phyloP scores from a whole-genome alignment of 192 early-diverging fungal species.

The Umbelopsis sp. region DNA sequence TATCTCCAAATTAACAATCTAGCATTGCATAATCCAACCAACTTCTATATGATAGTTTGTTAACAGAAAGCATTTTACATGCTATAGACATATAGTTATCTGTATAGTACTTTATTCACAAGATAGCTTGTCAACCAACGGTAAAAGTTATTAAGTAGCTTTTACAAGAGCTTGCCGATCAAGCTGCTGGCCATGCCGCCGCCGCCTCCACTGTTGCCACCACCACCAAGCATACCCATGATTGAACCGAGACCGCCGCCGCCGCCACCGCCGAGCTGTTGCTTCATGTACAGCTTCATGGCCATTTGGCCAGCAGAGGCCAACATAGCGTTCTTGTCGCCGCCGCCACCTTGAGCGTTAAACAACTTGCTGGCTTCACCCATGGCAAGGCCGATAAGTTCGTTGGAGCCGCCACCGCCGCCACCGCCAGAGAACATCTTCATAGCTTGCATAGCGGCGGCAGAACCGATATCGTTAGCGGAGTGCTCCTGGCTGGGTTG shows the following conservation, averaged over 20 bases:
- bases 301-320: constrained; percentile 41
- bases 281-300: constrained; percentile 37
- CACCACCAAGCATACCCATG: constrained; percentile 30
- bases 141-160: too few species aligned
- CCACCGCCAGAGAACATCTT: constrained; percentile 34
- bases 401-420: constrained; percentile 19
- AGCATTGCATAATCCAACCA: too few species aligned
- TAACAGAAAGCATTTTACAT: too few species aligned
- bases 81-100: too few species aligned
- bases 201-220: constrained; percentile 28
- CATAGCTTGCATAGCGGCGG: constrained; percentile 44
- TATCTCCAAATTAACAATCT: too few species aligned
- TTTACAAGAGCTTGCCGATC: constrained; percentile 39
- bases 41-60: too few species aligned
- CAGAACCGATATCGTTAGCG: constrained; percentile 39
- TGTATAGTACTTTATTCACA: too few species aligned
- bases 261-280: constrained; percentile 9
- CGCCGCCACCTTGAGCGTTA: constrained; percentile 25
- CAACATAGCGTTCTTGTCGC: constrained; percentile 36
- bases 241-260: constrained; percentile 26
- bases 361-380: constrained; percentile 43
- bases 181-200: constrained; percentile 31
- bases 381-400: constrained; percentile 44
- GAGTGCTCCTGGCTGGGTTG: constrained; percentile 14
- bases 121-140: too few species aligned